Base-by-base conservation (phyloP, 768 basidiomycete genomes). In the Galerina marginata region DNA sequence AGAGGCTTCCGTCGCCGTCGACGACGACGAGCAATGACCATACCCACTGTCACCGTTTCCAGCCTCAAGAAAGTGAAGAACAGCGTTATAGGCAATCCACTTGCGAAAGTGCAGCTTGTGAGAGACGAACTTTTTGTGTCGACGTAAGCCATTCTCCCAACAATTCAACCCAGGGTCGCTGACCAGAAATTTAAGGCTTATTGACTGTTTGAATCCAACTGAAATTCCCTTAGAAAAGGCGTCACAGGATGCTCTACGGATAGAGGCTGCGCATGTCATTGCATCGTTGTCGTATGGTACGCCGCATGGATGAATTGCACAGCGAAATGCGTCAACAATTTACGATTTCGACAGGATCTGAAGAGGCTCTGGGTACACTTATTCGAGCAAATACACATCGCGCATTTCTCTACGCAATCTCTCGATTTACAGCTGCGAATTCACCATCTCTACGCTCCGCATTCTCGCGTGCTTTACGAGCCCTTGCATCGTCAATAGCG, bases 11-110 rank as follows among this genome's bases (percentile, higher is more conserved):
- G 43, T 14, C 54, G 43, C 7, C 43, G 26, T 9, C 42, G 23
- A 42, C 53, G 15, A 15, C 53, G 11, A 6, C 53, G 15, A 2
- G 11, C 36, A 15, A 61, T 61, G 60, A 53, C 60, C 9, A 46
- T 61, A 33, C 54, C 44, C 16, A 15, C 54, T n/a, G 15, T 54
- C 33, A 66, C 65, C 26, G 55, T 77, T 26, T 62, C 78, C 15
- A 73, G 72, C 52, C 83, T 92, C 63, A 92, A 91, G 74, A 77
- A 80, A 60, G 81, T 86, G 60, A 92, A 92, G 74, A 93, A 93
- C 71, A 71, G 80, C 1, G 88, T 92, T 50, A 92, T 93, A 40
- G 92, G 92, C 1, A 93, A 92, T 62, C 91, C 90, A 0, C 83
- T 85, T 0, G 89, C 89, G 1, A 93, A 93, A 70, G 68, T 79